These are phyloP conservation scores for Tetrahymena elliotti DNA, from an alignment of 73 alveolate species.

Conservation along the genomic window DNA sequence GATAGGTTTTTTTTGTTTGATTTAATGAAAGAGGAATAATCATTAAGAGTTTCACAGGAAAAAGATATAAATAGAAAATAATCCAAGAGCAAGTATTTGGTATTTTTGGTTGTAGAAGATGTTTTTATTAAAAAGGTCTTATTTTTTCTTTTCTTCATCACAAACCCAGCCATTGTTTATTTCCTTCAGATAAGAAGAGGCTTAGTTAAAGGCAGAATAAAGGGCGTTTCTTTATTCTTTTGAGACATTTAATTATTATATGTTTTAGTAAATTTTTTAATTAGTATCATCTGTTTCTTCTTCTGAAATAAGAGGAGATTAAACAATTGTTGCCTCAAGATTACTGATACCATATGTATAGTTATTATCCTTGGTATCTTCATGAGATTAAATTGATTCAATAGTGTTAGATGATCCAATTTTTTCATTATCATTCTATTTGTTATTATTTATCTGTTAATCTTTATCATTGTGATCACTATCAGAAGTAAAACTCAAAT, in stretches of 20 bases:
- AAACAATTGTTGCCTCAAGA: not conserved
- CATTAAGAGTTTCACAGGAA: not conserved
- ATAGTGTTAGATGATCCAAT: not conserved
- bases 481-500: not conserved
- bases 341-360: not conserved
- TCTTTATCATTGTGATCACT: not conserved
- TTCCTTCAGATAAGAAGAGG: not conserved
- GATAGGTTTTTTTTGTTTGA: not conserved
- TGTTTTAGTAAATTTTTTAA: not conserved
- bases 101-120: not conserved
- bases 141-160: not conserved
- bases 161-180: not conserved
- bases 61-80: not conserved
- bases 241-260: not conserved
- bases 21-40: no score
- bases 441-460: not conserved
- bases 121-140: not conserved
- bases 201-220: not conserved
- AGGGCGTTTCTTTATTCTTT: not conserved
- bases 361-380: not conserved
- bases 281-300: not conserved
- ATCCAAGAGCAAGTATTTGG: not conserved
- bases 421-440: not conserved
- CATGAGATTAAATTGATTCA: not conserved
- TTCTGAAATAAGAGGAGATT: not conserved